A percentile compares a stretch with the other conserved stretches of the same genome.
phyloP scores from a whole-genome alignment of 441 rosid genomes.

The Gossypium davidsonii region DNA sequence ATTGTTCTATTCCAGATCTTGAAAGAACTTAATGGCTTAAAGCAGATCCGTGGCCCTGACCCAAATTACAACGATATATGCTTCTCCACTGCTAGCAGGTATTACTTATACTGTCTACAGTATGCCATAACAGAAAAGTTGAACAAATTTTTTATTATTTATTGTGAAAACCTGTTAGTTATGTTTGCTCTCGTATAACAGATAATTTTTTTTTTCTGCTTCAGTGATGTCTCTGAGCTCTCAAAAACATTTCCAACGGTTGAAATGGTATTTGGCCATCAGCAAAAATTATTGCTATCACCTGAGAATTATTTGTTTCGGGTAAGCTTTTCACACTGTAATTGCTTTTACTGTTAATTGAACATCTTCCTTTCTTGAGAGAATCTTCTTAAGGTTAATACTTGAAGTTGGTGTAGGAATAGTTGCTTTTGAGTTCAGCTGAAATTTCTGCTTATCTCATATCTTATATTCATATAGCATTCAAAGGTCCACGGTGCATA shows the following conservation, averaged over 20 bases:
- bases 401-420: not conserved
- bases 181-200: constrained; percentile 6
- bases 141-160: not conserved
- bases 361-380: not conserved
- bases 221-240: constrained; percentile 54
- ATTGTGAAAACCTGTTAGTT: not conserved
- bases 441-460: constrained; percentile 12
- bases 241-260: constrained; percentile 60
- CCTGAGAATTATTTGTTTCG: constrained; percentile 89
- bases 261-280: constrained; percentile 65
- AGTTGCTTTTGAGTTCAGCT: not conserved
- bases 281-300: constrained; percentile 57
- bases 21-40: constrained; percentile 49
- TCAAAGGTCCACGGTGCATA: constrained; percentile 76
- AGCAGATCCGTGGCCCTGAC: constrained; percentile 78
- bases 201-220: constrained; percentile 19
- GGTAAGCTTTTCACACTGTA: constrained; percentile 33
- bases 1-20: constrained; percentile 41
- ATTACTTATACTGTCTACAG: constrained; percentile 12
- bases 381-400: not conserved
- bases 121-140: constrained; percentile 5
- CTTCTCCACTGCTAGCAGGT: constrained; percentile 74
- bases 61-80: constrained; percentile 85
- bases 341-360: not conserved
- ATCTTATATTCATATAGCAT: constrained; percentile 48